Evolutionary conservation across 257 asterid genomes (phyloP), one percentile per base, ranked within the genome.

Genomic region (Solanum paucissectum): DNA sequence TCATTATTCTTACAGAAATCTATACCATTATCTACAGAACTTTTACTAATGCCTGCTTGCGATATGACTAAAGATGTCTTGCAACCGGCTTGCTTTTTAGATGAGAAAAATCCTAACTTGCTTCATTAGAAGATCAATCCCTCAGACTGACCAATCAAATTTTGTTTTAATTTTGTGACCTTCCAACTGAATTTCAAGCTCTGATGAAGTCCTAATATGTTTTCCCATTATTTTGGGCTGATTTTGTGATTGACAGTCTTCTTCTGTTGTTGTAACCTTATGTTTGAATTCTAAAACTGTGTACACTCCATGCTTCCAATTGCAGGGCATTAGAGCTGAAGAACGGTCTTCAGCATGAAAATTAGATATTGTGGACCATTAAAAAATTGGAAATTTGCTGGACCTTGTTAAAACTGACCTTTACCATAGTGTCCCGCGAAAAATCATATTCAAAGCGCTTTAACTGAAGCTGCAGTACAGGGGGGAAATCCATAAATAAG

Each of bases 381-480:
- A 75, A 5, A 37, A 75, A 37, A 11, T 49, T 21, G 55, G 83
- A 75, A 55, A 75, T 37, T 37, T 75, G 83, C 20, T 75, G 52
- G 83, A 38, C 33, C 49, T 75, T 75, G 44, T 75, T 14, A 25
- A 66, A 7, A 88, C 98, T 90, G 83, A 95, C 99, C 99, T 97
- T 97, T 77, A 95, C 97, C 98, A 95, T 97, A 13, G 98, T 93
- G 90, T 95, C 98, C 86, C 98, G 93, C 95, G 93, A 91, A 85
- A 94, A 97, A 93, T 97, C 99, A 84, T 97, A 97, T 92, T 97
- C 99, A 91, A 96, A 96, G 58, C 98, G 97, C 93, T 96, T 96
- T 87, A 97, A 95, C 93, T 97, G 98, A 91, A 97, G 98, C 95
- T 97, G 99, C 76, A 97, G 97, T 86, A 97, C 98, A 55, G 99